These are phyloP conservation scores for Aspergillus fijiensis DNA, from an alignment of 2,329 filamentous ascomycete genomes.

Conservation along the genomic window DNA sequence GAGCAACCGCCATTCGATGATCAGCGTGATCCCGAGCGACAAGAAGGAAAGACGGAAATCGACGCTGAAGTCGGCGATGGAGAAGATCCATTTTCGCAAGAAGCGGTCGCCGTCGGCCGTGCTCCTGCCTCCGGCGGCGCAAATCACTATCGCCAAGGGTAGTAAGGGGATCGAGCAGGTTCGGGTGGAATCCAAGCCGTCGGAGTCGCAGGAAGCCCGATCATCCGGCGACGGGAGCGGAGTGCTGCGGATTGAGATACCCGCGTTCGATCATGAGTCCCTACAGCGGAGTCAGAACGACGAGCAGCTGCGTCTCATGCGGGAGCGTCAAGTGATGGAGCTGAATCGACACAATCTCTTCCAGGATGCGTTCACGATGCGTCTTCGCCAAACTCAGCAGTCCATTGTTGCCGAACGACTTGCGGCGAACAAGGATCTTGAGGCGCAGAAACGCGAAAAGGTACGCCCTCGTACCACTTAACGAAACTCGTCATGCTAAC, in stretches of 20 bases:
- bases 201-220: conserved; percentile 4
- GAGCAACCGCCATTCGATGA: conserved; percentile 26
- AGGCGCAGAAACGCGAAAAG: conserved; percentile 41
- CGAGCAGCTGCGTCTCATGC: conserved; percentile 31
- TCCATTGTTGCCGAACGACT: conserved; percentile 30
- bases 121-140: conserved; percentile 29
- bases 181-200: conserved; percentile 28
- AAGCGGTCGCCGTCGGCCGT: conserved; percentile 31
- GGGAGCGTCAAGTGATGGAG: conserved; percentile 31
- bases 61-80: conserved; percentile 37
- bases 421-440: conserved; percentile 28
- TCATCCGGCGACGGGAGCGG: conserved; percentile 19
- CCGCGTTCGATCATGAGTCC: conserved; percentile 35
- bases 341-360: conserved; percentile 35
- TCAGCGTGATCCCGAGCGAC: conserved; percentile 28
- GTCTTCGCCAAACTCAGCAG: conserved; percentile 33
- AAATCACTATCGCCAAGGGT: conserved; percentile 27
- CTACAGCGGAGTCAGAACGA: conserved; percentile 37
- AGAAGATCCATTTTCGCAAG: conserved; percentile 38
- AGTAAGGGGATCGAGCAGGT: conserved; percentile 36
- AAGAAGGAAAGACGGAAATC: conserved; percentile 33
- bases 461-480: conserved; percentile 22
- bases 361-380: conserved; percentile 32
- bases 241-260: conserved; percentile 32
- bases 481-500: not conserved